Evolutionary conservation across 441 rosid species (phyloP), one percentile per base, ranked within the genome.

Genomic region (Dalechampia spathulata): DNA sequence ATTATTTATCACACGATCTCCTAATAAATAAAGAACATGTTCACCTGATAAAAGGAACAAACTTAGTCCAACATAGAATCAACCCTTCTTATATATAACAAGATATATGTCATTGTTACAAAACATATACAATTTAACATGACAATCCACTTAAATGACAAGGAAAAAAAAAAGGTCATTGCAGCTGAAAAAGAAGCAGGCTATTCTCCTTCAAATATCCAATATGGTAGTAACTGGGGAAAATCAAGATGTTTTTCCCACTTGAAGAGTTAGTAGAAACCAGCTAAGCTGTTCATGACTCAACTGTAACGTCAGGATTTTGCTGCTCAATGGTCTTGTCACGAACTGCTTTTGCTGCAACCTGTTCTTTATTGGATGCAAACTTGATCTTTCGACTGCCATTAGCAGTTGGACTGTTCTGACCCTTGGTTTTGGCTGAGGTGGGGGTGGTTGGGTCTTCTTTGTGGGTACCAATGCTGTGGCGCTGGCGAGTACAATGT

Each of bases 381-480:
- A 58, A 60, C 63, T 65, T 84, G 43, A 61, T 66, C 65, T 78
- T 76, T 40, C 54, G 69, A 5, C 54, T 44, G 34, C 82, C 72
- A 54, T 86, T 79, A 16, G 77, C 62, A 2, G 50, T 67, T 16
- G 55, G 68, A 22, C 58, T 28, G 15, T 26, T 47, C 63, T 55
- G 72, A 65, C 44, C 55, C 72, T 68, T 87, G 48, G 53, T 73
- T 71, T 68, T 81, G 36, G 72, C 67, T 38, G 70, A 42, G 19
- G 25, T 60, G 14, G 61, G 30, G 1, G 52, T 49, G 19, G 45
- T 16, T 13, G 73, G 48, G 44, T 49, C 72, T 46, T 73, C 75
- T 60, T 82, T 83, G 73, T 53, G 67, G 63, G 49, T 61, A 63
- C 86, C 86, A 0, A 79, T 46, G 75, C 94, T 90, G 72, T 74